These are phyloP conservation scores for Ploettnerulaceae sp. DNA, from an alignment of 2,329 filamentous ascomycete species.

Conservation along the genomic window DNA sequence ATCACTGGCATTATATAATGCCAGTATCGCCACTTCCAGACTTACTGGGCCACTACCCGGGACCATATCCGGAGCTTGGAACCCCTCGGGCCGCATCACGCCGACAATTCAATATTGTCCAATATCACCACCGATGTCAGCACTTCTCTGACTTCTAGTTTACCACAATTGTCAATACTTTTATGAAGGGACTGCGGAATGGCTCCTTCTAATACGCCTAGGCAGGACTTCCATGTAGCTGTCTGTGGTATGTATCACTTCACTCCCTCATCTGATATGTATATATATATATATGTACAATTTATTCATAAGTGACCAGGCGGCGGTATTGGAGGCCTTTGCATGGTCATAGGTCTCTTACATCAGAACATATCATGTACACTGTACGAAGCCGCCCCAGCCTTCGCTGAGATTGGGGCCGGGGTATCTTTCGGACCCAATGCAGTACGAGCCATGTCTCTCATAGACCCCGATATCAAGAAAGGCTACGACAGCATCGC, in stretches of 20 bases:
- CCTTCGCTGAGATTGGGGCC: conserved; percentile 33
- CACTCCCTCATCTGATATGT: background rate
- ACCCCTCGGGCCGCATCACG: background rate
- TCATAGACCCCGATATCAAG: conserved; percentile 29
- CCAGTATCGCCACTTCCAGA: background rate
- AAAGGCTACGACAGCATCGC: conserved; percentile 24
- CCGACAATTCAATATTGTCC: background rate
- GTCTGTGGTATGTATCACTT: conserved; percentile 25
- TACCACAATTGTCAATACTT: background rate
- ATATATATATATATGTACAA: background rate
- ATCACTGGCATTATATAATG: no score
- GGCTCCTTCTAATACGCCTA: conserved; percentile 15
- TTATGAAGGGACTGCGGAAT: conserved; percentile 2
- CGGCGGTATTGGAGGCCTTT: conserved; percentile 32
- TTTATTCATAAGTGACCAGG: conserved; percentile 12
- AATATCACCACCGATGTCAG: background rate
- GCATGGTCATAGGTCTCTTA: conserved; percentile 30
- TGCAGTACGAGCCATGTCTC: conserved; percentile 28
- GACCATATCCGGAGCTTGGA: background rate
- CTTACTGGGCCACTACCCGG: background rate
- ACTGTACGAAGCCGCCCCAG: conserved; percentile 30
- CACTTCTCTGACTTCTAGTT: background rate
- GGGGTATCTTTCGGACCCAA: conserved; percentile 33
- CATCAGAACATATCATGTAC: conserved; percentile 29
- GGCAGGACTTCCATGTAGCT: conserved; percentile 31